These are phyloP conservation scores for Neurospora pannonica DNA, from an alignment of 495 filamentous ascomycete species.

Conservation along the genomic window DNA sequence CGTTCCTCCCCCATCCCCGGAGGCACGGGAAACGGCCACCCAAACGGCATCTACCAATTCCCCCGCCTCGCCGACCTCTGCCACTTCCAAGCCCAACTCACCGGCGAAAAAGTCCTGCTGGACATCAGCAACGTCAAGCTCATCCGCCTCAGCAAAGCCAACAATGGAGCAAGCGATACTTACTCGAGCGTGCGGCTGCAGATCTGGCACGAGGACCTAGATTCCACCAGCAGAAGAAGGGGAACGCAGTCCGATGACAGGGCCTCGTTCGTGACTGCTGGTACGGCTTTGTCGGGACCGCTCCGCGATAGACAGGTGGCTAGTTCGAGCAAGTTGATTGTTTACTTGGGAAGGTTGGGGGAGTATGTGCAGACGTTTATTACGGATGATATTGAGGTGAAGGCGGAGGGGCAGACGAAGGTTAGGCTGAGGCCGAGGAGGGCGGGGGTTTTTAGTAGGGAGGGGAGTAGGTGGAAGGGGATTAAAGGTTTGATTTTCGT, in stretches of 20 bases:
- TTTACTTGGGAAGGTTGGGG: slow-evolving; percentile 22
- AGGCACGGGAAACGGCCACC: background rate
- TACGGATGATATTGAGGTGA: slow-evolving; percentile 26
- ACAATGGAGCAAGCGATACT: slow-evolving; percentile 14
- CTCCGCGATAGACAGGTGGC: slow-evolving; percentile 19
- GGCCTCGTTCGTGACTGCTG: slow-evolving; percentile 23
- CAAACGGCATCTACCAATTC: slow-evolving; percentile 25
- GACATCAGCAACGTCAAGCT: slow-evolving; percentile 24
- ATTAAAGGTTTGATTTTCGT: slow-evolving; percentile 17
- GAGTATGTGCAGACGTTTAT: slow-evolving; percentile 24
- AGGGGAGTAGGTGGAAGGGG: slow-evolving; percentile 18
- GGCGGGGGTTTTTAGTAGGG: slow-evolving; percentile 11
- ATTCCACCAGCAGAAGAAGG: slow-evolving; percentile 3
- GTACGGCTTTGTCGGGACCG: slow-evolving; percentile 22
- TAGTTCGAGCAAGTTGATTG: slow-evolving; percentile 15
- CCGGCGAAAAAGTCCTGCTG: slow-evolving; percentile 22
- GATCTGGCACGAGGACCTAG: slow-evolving; percentile 22
- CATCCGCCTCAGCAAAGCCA: slow-evolving; percentile 13
- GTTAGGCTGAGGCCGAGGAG: slow-evolving; percentile 22
- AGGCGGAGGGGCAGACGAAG: slow-evolving; percentile 16
- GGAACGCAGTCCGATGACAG: slow-evolving; percentile 17
- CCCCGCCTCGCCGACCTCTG: slow-evolving; percentile 13
- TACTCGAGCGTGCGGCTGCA: slow-evolving; percentile 24
- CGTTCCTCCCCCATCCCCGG: slow-evolving; percentile 4
- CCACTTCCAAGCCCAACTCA: slow-evolving; percentile 27